These are phyloP conservation scores for Aspergillus wentii DNA, from an alignment of 495 filamentous ascomycete genomes.

Conservation along the genomic window DNA sequence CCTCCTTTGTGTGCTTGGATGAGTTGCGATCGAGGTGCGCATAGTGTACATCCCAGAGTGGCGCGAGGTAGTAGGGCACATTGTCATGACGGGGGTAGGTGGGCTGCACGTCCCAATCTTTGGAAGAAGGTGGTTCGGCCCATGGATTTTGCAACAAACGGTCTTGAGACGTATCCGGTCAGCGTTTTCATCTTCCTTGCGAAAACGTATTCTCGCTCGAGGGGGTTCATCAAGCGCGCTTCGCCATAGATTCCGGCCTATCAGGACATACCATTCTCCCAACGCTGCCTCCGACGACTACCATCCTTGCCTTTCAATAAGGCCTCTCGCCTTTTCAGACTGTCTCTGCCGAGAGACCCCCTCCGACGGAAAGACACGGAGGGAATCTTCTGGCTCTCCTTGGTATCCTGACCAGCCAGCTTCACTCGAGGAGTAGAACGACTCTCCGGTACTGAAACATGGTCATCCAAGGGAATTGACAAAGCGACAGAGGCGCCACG, in stretches of 20 bases:
- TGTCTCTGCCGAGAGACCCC: slow-evolving; percentile 52
- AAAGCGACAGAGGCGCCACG: slow-evolving; percentile 39
- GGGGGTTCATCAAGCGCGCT: too few species aligned
- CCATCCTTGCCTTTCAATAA: slow-evolving; percentile 90
- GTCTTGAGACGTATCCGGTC: slow-evolving; percentile 47
- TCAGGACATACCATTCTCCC: slow-evolving; percentile 81
- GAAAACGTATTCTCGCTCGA: too few species aligned
- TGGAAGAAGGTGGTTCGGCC: slow-evolving; percentile 70
- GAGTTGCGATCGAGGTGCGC: slow-evolving; percentile 40
- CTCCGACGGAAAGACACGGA: slow-evolving; percentile 38
- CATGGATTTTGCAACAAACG: slow-evolving; percentile 83
- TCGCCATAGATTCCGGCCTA: background rate
- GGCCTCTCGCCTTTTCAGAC: slow-evolving; percentile 66
- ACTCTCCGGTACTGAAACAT: slow-evolving; percentile 11
- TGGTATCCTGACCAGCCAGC: slow-evolving; percentile 8
- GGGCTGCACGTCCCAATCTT: slow-evolving; percentile 76
- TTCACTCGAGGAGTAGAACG: slow-evolving; percentile 18
- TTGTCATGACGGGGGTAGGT: slow-evolving; percentile 65
- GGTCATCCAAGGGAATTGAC: slow-evolving; percentile 48
- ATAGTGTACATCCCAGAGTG: slow-evolving; percentile 74
- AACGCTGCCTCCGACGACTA: slow-evolving; percentile 77
- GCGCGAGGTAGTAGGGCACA: slow-evolving; percentile 87
- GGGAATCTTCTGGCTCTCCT: slow-evolving; percentile 17
- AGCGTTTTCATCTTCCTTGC: too few species aligned
- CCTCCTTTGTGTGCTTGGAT: slow-evolving; percentile 24